Conservation (phyloP, 2,329 filamentous ascomycete species). For the Macrophomina pseudophaseolina region DNA sequence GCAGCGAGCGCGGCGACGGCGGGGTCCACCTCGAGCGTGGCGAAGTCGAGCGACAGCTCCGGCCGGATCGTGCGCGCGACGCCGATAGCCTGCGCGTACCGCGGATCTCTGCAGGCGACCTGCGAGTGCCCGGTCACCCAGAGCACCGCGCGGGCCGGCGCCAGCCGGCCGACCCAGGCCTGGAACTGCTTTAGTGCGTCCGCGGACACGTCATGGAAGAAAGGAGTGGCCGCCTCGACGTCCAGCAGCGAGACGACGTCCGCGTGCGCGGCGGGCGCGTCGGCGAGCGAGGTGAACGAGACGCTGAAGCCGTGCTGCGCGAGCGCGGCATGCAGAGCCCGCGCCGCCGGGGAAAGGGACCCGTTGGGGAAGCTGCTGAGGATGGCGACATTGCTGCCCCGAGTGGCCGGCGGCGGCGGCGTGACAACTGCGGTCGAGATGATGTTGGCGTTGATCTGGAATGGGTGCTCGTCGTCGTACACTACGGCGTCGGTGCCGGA, state of each 20-base stretch:
- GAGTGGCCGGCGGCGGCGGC: neutral
- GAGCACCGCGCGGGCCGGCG: conserved; percentile 30
- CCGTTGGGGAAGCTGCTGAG: neutral
- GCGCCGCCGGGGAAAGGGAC: neutral
- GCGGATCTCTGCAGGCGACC: conserved; percentile 36
- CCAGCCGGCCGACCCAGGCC: conserved; percentile 26
- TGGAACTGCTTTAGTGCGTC: conserved; percentile 11
- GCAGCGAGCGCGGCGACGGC: neutral
- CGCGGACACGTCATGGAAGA: conserved; percentile 35
- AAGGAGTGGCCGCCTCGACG: conserved; percentile 27
- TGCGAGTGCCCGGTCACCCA: conserved; percentile 38
- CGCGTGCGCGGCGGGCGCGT: conserved; percentile 28
- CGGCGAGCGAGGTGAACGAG: conserved; percentile 14
- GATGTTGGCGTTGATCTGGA: conserved; percentile 32
- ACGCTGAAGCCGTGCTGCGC: conserved; percentile 1
- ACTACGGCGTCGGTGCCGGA: conserved; percentile 35
- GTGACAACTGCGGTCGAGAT: conserved; percentile 19
- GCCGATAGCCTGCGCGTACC: conserved; percentile 37
- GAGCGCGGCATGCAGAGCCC: neutral
- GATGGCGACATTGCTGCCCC: conserved; percentile 7
- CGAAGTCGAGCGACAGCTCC: conserved; percentile 37
- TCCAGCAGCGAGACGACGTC: conserved; percentile 37
- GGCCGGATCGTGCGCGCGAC: conserved; percentile 36
- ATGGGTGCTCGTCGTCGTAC: conserved; percentile 31
- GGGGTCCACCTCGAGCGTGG: conserved; percentile 33